These are phyloP conservation scores for Penicillium parvum DNA, from an alignment of 495 filamentous ascomycete species.

Conservation along the genomic window DNA sequence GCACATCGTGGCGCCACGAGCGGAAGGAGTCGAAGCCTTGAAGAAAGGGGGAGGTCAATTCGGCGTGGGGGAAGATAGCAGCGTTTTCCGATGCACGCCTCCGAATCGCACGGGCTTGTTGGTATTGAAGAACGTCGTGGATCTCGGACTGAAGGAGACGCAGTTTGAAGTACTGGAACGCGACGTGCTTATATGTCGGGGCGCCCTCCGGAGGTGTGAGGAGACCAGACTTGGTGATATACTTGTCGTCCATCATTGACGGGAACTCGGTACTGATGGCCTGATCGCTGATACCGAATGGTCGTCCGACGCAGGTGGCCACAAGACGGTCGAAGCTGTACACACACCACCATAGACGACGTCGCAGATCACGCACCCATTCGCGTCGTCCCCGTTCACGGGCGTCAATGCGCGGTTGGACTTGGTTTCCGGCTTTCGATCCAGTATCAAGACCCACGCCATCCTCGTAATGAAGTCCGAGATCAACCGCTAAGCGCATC, in stretches of 20 bases:
- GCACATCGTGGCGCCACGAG: conserved; percentile 84
- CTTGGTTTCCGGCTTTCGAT: conserved; percentile 32
- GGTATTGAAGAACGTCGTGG: conserved; percentile 85
- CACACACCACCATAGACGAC: conserved; percentile 93
- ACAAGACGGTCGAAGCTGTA: conserved; percentile 93
- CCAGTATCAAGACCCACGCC: conserved; percentile 60
- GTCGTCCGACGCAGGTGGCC: conserved; percentile 84
- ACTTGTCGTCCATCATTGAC: conserved; percentile 77
- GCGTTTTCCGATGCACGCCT: conserved; percentile 50
- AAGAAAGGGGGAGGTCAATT: conserved; percentile 80
- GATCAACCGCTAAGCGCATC: conserved; percentile 81
- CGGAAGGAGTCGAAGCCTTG: conserved; percentile 79
- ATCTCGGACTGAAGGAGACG: conserved; percentile 95
- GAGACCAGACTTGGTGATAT: conserved; percentile 83
- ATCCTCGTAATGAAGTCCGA: conserved; percentile 91
- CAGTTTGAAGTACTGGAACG: conserved; percentile 87
- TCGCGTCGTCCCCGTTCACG: conserved; percentile 71
- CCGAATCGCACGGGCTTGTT: conserved; percentile 59
- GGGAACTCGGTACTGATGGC: conserved; percentile 94
- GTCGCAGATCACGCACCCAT: conserved; percentile 81
- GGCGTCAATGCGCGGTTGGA: conserved; percentile 39
- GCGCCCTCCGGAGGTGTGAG: conserved; percentile 45
- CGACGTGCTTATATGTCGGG: conserved; percentile 82
- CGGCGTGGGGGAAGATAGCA: conserved; percentile 71
- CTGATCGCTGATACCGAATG: conserved; percentile 90